Evolutionary conservation across 768 basidiomycete species (phyloP).

Genomic region (Panus rudis): DNA sequence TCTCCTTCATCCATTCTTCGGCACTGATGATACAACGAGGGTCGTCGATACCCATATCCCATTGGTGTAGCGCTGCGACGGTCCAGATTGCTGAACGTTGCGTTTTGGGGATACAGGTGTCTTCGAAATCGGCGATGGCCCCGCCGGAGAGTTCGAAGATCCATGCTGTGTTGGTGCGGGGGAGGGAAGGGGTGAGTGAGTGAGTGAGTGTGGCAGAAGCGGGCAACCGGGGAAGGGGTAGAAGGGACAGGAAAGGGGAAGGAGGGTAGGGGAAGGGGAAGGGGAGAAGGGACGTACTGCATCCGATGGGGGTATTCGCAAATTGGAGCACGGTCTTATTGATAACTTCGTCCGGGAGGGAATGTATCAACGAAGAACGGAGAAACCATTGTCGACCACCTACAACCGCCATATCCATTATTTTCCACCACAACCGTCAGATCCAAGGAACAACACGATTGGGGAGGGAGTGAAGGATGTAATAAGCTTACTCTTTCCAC

Average conservation of each 20-base stretch:
- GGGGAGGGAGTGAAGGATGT: not conserved
- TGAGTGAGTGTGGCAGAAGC: not conserved
- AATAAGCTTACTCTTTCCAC: conserved; percentile 59
- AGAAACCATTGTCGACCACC: conserved; percentile 89
- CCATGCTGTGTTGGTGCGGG: conserved; percentile 52
- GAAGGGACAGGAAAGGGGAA: not conserved
- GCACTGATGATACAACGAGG: conserved; percentile 75
- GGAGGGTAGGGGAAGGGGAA: not conserved
- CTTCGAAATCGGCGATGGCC: conserved; percentile 64
- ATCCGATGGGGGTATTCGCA: conserved; percentile 78
- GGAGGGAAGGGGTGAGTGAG: not conserved
- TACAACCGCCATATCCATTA: conserved; percentile 20
- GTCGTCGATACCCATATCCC: conserved; percentile 81
- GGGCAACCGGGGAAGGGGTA: not conserved
- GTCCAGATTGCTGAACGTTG: conserved; percentile 81
- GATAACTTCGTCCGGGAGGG: conserved; percentile 81
- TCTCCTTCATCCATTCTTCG: conserved; percentile 82
- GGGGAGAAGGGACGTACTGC: conserved; percentile 53
- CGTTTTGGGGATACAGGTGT: conserved; percentile 66
- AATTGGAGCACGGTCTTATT: conserved; percentile 79
- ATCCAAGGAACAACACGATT: not conserved
- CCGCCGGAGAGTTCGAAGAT: conserved; percentile 88
- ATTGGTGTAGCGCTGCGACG: conserved; percentile 86
- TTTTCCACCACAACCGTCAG: not conserved
- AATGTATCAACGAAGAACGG: conserved; percentile 76